A percentile compares a stretch with the other conserved stretches of the same genome.
phyloP scores from a whole-genome alignment of 1,284 basidiomycete genomes.

The Trametes sp. region DNA sequence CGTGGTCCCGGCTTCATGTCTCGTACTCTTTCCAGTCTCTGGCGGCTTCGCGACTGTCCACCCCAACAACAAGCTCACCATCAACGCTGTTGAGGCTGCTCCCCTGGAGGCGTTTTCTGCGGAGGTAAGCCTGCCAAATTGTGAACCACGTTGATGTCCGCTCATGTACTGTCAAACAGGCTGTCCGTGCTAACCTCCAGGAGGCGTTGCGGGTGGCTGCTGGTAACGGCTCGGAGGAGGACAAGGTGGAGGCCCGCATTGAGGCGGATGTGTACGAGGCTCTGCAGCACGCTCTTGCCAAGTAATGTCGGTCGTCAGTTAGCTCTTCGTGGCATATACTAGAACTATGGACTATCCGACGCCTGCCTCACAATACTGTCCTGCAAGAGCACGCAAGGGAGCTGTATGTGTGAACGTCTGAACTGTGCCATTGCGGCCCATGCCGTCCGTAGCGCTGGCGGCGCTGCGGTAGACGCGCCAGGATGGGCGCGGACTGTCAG shows the following conservation, averaged over 20 bases:
- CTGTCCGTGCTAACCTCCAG: conserved; percentile 87
- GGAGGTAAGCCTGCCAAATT: conserved; percentile 60
- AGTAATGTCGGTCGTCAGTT: conserved; percentile 48
- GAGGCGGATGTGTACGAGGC: conserved; percentile 98
- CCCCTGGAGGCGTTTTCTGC: conserved; percentile 90
- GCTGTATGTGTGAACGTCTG: too few relatives aligned
- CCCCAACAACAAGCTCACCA: conserved; percentile 95
- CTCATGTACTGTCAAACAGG: conserved; percentile 54
- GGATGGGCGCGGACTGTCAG: background rate
- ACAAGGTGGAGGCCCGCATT: conserved; percentile 94
- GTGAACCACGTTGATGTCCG: background rate
- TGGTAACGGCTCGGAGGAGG: conserved; percentile 89
- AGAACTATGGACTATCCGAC: conserved; percentile 9
- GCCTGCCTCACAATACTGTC: background rate
- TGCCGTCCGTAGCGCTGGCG: background rate
- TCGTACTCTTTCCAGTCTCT: conserved; percentile 73
- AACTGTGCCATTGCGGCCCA: too few relatives aligned
- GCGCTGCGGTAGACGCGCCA: background rate
- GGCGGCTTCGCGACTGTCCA: conserved; percentile 98
- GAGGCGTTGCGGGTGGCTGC: conserved; percentile 88
- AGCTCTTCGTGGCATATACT: conserved; percentile 26
- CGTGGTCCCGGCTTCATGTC: background rate
- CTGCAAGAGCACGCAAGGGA: background rate
- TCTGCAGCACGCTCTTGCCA: conserved; percentile 85
- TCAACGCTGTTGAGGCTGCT: conserved; percentile 98